Evolutionary conservation across 176 grass and related monocot genomes (phyloP), one percentile per base, ranked within the genome.

Genomic region (Elymus sibiricus): DNA sequence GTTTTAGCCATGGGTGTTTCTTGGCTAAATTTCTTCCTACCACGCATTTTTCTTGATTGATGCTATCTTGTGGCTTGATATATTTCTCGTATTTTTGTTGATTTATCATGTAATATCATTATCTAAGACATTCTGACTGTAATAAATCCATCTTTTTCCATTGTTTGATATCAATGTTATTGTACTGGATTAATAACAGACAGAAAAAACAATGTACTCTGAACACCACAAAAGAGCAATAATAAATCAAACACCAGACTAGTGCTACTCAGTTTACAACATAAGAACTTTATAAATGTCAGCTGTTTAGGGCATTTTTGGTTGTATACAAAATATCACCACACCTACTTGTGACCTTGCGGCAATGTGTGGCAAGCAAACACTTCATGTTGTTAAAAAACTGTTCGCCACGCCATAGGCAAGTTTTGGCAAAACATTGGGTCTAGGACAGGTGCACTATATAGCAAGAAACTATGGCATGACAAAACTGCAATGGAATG

Each of bases 11-110:
- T 49, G 15, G 35, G 81, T 67, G 9, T 64, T 16, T 88, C 68
- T 70, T 56, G 51, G 62, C 70, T 85, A 82, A 81, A 78, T 74
- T 63, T 46, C 59, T 82, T 86, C 21, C 37, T 80, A 24, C 59
- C 74, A 10, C 37, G 64, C 81, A 64, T 59, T 34, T 79, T 79
- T 68, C 55, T 78, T 32, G 31, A 72, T 72, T 83, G 66, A 88
- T 76, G 29, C 11, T 34, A 68, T 75, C 32, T 43, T 86, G 70
- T 11, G 43, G 63, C 5, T 61, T 86, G 78, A 68, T 88, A 13
- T 49, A 32, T 85, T 40, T 83, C 32, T 63, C n/a, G 2, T 86
- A 59, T 19, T 74, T 82, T 53, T 84, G 7, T 82, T 79, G 29
- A 3, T 77, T 56, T 83, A 25, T 4, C 14, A 13, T 76, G 79